phyloP scores from a whole-genome alignment of 2,329 filamentous ascomycete species.

The Biscogniauxia marginata region DNA sequence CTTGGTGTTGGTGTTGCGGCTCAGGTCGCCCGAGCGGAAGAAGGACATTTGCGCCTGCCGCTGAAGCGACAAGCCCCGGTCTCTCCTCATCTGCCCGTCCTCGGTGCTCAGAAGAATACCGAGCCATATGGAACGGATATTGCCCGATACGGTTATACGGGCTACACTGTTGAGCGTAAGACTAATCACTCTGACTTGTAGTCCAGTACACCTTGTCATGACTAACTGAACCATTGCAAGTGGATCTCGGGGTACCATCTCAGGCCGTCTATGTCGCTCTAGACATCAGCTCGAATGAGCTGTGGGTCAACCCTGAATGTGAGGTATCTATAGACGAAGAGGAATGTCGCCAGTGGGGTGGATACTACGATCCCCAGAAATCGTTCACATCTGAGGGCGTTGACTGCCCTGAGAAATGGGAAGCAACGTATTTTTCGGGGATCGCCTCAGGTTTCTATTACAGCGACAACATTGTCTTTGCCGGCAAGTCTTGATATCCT shows the following conservation, averaged over 20 bases:
- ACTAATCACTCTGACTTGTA: neutral
- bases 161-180: slow-evolving; percentile 17
- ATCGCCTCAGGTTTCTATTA: slow-evolving; percentile 13
- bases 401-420: slow-evolving; percentile 10
- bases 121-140: neutral
- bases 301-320: slow-evolving; percentile 23
- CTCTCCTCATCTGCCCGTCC: neutral
- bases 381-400: slow-evolving; percentile 6
- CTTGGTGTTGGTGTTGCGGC: neutral
- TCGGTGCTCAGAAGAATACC: neutral
- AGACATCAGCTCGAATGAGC: slow-evolving; percentile 12
- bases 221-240: slow-evolving; percentile 2
- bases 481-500: slow-evolving; percentile 3
- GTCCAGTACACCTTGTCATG: neutral
- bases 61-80: neutral
- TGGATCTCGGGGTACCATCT: slow-evolving; percentile 14
- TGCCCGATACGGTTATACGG: neutral
- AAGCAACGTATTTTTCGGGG: slow-evolving; percentile 4
- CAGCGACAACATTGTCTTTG: slow-evolving; percentile 13
- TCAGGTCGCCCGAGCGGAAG: neutral
- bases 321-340: neutral
- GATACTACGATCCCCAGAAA: slow-evolving; percentile 12
- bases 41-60: neutral
- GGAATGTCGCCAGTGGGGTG: slow-evolving; percentile 4
- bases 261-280: slow-evolving; percentile 17